A percentile compares a stretch with the other conserved stretches of the same genome.
These are phyloP conservation scores for Exidia glandulosa DNA, from an alignment of 768 basidiomycete genomes.

Conservation along the genomic window DNA sequence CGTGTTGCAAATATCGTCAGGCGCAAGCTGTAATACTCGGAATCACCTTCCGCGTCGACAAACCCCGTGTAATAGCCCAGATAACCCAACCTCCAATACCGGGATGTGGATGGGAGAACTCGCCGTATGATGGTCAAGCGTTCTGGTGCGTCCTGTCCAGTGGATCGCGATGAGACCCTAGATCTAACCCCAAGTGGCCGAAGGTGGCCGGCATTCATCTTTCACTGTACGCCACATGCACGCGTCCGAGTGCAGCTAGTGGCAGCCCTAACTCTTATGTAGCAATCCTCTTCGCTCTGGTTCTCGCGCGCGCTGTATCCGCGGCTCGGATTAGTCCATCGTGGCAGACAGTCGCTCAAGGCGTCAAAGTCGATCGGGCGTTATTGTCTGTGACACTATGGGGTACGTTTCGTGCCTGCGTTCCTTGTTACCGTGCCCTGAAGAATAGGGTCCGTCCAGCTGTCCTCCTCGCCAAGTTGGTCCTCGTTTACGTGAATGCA, in stretches of 20 bases:
- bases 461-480: too few species aligned
- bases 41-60: background rate
- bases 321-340: too few species aligned
- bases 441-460: too few species aligned
- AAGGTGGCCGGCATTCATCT: background rate
- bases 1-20: too few species aligned
- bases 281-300: too few species aligned
- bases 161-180: background rate
- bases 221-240: background rate
- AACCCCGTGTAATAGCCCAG: background rate
- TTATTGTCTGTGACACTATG: background rate
- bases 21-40: background rate
- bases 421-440: too few species aligned
- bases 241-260: background rate
- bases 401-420: background rate
- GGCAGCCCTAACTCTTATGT: background rate
- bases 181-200: background rate
- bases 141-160: background rate
- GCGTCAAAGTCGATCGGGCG: background rate
- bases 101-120: background rate
- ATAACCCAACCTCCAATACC: background rate
- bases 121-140: background rate
- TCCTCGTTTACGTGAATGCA: too few species aligned
- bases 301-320: too few species aligned
- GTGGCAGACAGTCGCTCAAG: background rate